Conservation (phyloP, 2,329 filamentous ascomycete species). For the Phoma sp. region DNA sequence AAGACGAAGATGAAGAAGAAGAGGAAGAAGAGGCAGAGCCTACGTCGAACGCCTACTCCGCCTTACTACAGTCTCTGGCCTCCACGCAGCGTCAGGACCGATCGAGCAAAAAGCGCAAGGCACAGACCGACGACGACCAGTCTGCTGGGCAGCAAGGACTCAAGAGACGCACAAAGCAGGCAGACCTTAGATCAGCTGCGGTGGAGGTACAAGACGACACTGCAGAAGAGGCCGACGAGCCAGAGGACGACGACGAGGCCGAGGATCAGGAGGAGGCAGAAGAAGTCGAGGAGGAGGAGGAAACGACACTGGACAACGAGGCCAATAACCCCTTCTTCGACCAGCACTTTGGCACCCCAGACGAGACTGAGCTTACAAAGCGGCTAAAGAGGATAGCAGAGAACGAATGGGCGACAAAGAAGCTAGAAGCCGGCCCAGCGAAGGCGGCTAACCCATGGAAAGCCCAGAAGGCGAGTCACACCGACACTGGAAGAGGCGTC, state of each 20-base stretch:
- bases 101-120: slow-evolving; percentile 61
- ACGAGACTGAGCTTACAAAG: slow-evolving; percentile 65
- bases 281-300: slow-evolving; percentile 23
- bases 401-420: slow-evolving; percentile 58
- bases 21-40: slow-evolving; percentile 35
- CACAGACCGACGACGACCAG: slow-evolving; percentile 41
- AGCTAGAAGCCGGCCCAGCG: slow-evolving; percentile 28
- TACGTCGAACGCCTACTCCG: slow-evolving; percentile 58
- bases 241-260: slow-evolving; percentile 14
- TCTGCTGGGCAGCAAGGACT: neutral
- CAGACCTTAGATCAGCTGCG: neutral
- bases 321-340: slow-evolving; percentile 70
- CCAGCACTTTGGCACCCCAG: slow-evolving; percentile 74
- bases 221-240: slow-evolving; percentile 13
- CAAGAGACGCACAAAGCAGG: slow-evolving; percentile 7
- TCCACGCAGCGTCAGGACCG: slow-evolving; percentile 51
- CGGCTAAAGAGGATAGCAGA: slow-evolving; percentile 56
- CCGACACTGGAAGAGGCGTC: slow-evolving; percentile 36
- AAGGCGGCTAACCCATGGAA: slow-evolving; percentile 55
- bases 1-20: slow-evolving; percentile 36
- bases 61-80: slow-evolving; percentile 61
- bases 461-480: slow-evolving; percentile 42
- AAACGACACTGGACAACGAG: slow-evolving; percentile 52
- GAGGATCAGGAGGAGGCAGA: slow-evolving; percentile 24
- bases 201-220: slow-evolving; percentile 1